A percentile compares a stretch with the other conserved stretches of the same genome.
phyloP scores from a whole-genome alignment of 2,329 filamentous ascomycete species.

The Beauveria scarabaeidicola region DNA sequence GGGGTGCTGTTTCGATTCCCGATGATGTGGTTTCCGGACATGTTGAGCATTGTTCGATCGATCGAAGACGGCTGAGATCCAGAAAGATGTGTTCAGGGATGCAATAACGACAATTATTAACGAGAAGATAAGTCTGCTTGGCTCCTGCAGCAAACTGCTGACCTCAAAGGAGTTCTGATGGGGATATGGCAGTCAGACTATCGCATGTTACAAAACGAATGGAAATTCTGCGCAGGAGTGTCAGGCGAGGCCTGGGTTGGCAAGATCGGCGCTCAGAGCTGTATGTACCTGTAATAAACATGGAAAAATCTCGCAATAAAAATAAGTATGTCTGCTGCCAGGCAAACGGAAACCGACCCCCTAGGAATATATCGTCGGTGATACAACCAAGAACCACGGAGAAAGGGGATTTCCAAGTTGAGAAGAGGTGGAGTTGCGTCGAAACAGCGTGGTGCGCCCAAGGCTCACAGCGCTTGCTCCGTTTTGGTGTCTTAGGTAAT shows the following conservation, averaged over 20 bases:
- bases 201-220: conserved; percentile 24
- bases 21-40: conserved; percentile 61
- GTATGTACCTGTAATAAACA: conserved; percentile 21
- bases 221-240: conserved; percentile 16
- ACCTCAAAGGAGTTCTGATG: conserved; percentile 61
- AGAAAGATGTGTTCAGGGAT: conserved; percentile 15
- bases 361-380: conserved; percentile 15
- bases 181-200: conserved; percentile 21
- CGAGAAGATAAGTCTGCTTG: conserved; percentile 20
- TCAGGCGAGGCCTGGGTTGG: conserved; percentile 14
- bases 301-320: conserved; percentile 23
- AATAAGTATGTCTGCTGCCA: conserved; percentile 30
- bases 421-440: conserved; percentile 9
- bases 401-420: conserved; percentile 2
- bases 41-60: conserved; percentile 41
- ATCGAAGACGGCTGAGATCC: conserved; percentile 4
- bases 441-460: conserved; percentile 5
- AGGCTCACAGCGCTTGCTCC: conserved; percentile 7
- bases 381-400: conserved; percentile 10
- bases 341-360: conserved; percentile 21
- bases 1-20: conserved; percentile 96
- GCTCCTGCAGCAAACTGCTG: conserved; percentile 77
- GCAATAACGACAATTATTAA: conserved; percentile 18
- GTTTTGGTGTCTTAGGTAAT: conserved; percentile 10
- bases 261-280: conserved; percentile 5